Evolutionary conservation across 371 early-diverging fungal genomes (phyloP), one percentile per base, ranked within the genome.

Genomic region (Mortierella polycephala): DNA sequence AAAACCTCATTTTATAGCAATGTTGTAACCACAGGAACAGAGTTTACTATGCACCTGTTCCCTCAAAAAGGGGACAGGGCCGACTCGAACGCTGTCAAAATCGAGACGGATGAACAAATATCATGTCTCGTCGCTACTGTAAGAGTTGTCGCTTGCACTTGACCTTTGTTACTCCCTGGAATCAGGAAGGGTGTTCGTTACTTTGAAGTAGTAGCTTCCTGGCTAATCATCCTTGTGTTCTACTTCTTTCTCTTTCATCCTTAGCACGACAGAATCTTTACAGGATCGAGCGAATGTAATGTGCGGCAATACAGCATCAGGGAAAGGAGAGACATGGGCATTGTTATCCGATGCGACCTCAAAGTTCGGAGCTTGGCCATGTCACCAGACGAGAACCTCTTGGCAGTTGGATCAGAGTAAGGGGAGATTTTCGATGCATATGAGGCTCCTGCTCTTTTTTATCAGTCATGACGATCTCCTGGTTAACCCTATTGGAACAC

Each of bases 381-480:
- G 2, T 69, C 80, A 0, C 63, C 37, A 10, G 57, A 73, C 16
- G 62, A 66, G 16, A 64, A 23, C 7, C 58, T 62, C 7, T 41
- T 79, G 47, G 80, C 74, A 37, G 67, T 79, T 9, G 80, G 73
- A 46, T 59, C 70, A 40, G 73, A 69, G 80, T 79, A 79, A 62
- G 66, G 42, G 40, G 5, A n/a, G 14, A 10, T 11, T 14, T 13
- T 44, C 6, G 51, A 52, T 18, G 52, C 1, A 39, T 41, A 7
- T 59, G 14, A 10, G 18, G 7, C 42, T 20, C 30, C 4, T 30
- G 30, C 0, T 44, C 23, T 40, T 37, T 37, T 30, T 30, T 30
- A 30, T 30, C 30, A 30, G 2, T 4, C 30, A 30, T 30, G 30
- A 30, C 4, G 30, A 30, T 30, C 30, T 30, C 30, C 30, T 30